Percentiles rank a stretch among this genome's conserved stretches.
Evolutionary conservation across 192 early-diverging fungal genomes (phyloP).

Genomic region (Coemansia sp.): DNA sequence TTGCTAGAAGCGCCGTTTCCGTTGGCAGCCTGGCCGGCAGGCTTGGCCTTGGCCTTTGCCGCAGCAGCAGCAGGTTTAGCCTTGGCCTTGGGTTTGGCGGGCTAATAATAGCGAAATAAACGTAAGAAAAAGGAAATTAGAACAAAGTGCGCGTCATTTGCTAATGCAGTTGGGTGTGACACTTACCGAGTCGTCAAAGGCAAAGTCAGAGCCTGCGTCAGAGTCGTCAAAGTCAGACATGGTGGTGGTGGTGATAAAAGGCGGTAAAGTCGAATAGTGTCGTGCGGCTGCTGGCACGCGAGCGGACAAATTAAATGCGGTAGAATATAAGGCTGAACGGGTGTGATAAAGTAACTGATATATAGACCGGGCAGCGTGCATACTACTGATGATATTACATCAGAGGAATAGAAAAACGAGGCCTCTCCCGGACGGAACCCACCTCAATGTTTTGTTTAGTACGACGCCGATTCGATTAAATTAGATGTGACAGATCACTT

Average conservation of each 20-base stretch:
- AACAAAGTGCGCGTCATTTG: background rate
- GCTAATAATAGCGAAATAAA: conserved; percentile 14
- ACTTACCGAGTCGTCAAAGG: conserved; percentile 27
- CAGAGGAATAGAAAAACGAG: background rate
- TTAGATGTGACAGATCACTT: background rate
- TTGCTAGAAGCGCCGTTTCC: background rate
- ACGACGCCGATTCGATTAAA: background rate
- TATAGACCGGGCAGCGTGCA: conserved; percentile 1
- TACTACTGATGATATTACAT: background rate
- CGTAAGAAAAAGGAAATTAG: background rate
- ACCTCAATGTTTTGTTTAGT: no score
- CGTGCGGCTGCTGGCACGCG: background rate
- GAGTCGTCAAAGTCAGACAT: conserved; percentile 52
- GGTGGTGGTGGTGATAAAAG: background rate
- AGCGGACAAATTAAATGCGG: background rate
- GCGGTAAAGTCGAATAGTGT: no score
- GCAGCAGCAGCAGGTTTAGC: conserved; percentile 8
- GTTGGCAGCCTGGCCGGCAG: conserved; percentile 9
- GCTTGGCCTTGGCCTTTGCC: conserved; percentile 19
- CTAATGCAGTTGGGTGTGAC: background rate
- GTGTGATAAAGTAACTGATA: background rate
- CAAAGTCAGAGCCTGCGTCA: conserved; percentile 40
- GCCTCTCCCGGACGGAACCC: background rate
- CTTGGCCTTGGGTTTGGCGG: conserved; percentile 36
- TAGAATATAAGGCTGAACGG: background rate